Conservation (phyloP, 768 basidiomycete species). For the Rhodotorula sphaerocarpa region DNA sequence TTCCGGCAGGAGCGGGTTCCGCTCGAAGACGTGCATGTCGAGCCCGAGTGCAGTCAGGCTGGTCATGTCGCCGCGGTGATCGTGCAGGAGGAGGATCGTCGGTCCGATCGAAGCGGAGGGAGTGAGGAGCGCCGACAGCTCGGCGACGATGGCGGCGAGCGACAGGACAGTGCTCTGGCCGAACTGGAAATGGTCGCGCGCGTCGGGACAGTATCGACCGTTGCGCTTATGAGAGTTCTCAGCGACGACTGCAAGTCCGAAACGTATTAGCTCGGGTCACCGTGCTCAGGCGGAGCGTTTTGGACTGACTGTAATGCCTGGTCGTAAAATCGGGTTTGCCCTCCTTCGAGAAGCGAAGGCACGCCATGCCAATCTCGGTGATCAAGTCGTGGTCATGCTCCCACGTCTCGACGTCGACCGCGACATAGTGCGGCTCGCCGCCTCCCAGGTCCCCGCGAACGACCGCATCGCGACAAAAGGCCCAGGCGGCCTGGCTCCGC, state of each 20-base stretch:
- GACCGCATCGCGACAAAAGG: neutral
- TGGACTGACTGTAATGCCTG: conserved; percentile 48
- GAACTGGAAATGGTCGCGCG: conserved; percentile 61
- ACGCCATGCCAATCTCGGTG: conserved; percentile 62
- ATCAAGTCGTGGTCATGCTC: conserved; percentile 63
- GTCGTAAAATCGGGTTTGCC: conserved; percentile 43
- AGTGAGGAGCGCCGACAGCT: conserved; percentile 44
- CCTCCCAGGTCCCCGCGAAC: neutral
- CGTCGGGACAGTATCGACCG: conserved; percentile 56
- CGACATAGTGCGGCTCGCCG: conserved; percentile 39
- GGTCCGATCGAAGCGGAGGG: neutral
- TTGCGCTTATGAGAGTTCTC: conserved; percentile 58
- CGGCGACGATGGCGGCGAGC: conserved; percentile 42
- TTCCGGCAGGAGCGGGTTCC: neutral
- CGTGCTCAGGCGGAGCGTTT: conserved; percentile 38
- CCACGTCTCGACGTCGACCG: conserved; percentile 78
- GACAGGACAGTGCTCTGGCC: conserved; percentile 56
- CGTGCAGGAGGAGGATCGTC: conserved; percentile 73
- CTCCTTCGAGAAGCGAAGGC: conserved; percentile 51
- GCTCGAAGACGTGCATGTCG: conserved; percentile 53
- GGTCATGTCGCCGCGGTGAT: conserved; percentile 67
- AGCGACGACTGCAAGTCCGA: conserved; percentile 48
- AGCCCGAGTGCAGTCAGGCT: conserved; percentile 67
- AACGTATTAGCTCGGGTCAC: neutral
- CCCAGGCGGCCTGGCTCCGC: neutral